Evolutionary conservation across 2,329 filamentous ascomycete genomes (phyloP), one percentile per base, ranked within the genome.

Genomic region (Myriosclerotinia duriaeana): DNA sequence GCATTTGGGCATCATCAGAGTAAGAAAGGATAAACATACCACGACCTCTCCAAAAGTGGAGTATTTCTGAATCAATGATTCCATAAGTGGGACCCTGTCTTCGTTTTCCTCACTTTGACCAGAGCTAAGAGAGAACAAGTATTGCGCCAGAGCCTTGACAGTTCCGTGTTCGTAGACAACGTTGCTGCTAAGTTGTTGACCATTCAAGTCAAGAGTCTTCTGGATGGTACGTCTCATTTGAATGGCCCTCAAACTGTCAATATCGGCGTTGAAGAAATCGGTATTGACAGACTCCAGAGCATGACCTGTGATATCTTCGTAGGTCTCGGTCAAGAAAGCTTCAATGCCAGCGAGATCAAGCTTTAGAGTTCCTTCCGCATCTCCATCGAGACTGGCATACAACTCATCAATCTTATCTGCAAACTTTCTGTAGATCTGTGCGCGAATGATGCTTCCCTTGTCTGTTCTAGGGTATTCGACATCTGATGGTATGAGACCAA

Each of bases 191-290:
- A 88, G 74, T 12, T 77, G 74, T 40, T 79, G 76, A 0, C 80
- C 80, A 1, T 79, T 78, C 1, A 85, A 71, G 36, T 85, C 79
- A 2, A 89, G 72, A 0, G 81, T 78, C 15, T 80, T 80, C 64
- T 84, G 76, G 38, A 89, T 82, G 1, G 78, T 75, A 20, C 79
- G 79, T 69, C 86, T 81, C 66, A 86, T 81, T 63, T 82, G 80
- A 38, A 87, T 85, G 1, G 85, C 82, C 68, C 86, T 83, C 36
- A 89, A 74, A 55, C 82, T 85, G 73, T 89, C 87, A 2, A 88
- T 77, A 0, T 86, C 86, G 0, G 80, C 76, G 0, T 79, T 76
- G 71, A 88, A 89, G 71, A 89, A 84, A 72, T 89, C 87, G 0
- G 81, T 79, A 22, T 82, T 80, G 55, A 77, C 67, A 62, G 72